A percentile compares a stretch with the other conserved stretches of the same genome.
phyloP scores from a whole-genome alignment of 805 yeast genomes.

The Dipodascus albidus region DNA sequence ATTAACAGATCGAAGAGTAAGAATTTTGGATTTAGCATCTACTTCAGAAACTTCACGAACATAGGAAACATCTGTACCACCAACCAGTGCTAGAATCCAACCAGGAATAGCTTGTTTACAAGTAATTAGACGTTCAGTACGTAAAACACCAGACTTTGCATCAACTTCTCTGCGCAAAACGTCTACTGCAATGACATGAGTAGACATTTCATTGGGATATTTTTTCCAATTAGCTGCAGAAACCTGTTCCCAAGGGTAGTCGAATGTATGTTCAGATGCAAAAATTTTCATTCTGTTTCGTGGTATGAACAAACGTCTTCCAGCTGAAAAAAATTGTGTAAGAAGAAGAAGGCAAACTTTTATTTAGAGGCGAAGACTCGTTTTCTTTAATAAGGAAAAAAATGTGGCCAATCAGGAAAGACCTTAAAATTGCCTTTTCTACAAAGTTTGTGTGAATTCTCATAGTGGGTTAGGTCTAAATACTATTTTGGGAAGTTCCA shows the following conservation, averaged over 20 bases:
- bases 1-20: slow-evolving; percentile 77
- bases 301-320: no score
- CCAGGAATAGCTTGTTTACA: slow-evolving; percentile 77
- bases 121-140: slow-evolving; percentile 80
- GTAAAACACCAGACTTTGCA: slow-evolving; percentile 39
- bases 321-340: no score
- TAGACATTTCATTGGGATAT: slow-evolving; percentile 87
- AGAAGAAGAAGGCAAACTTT: no score
- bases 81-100: slow-evolving; percentile 67
- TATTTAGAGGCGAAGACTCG: no score
- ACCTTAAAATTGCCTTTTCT: no score
- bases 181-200: slow-evolving; percentile 92
- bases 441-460: no score
- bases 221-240: slow-evolving; percentile 95
- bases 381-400: no score
- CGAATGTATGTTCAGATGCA: slow-evolving; percentile 53
- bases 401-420: no score
- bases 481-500: no score
- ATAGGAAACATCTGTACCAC: slow-evolving; percentile 60
- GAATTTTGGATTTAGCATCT: slow-evolving; percentile 49
- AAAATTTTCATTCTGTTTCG: slow-evolving; percentile 58
- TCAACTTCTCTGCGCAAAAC: slow-evolving; percentile 64
- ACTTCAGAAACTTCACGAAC: slow-evolving; percentile 86
- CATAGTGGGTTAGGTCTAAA: no score
- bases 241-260: slow-evolving; percentile 88